These are phyloP conservation scores for Cenchrus purpureus DNA, from an alignment of 176 grass and related monocot species.

Conservation along the genomic window DNA sequence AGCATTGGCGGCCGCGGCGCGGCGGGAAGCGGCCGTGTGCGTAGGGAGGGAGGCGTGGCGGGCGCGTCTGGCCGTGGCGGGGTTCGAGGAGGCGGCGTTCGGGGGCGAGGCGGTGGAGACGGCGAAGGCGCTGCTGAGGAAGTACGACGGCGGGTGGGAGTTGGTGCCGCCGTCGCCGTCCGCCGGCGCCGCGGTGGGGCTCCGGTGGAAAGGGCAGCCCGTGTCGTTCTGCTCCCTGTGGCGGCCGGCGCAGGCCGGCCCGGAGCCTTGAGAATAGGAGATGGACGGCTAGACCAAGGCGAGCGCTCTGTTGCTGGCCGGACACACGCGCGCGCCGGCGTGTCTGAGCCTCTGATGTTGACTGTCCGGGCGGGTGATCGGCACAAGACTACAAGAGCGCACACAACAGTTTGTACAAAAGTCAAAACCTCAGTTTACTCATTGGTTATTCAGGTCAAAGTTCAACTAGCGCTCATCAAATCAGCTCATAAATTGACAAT, in stretches of 20 bases:
- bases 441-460: too few relatives aligned
- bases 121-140: conserved; percentile 69
- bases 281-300: too few relatives aligned
- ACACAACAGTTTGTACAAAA: too few relatives aligned
- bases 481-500: background rate
- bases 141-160: conserved; percentile 91
- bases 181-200: conserved; percentile 27
- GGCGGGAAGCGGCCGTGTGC: background rate
- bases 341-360: too few relatives aligned
- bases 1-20: conserved; percentile 4
- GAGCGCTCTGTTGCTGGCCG: too few relatives aligned
- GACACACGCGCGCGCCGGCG: too few relatives aligned
- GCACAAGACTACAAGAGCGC: too few relatives aligned
- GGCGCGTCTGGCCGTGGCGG: conserved; percentile 55
- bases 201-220: conserved; percentile 62
- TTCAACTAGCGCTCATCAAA: too few relatives aligned
- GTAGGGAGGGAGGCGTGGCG: conserved; percentile 62
- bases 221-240: conserved; percentile 68
- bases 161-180: background rate
- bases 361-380: too few relatives aligned
- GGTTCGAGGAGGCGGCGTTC: conserved; percentile 70
- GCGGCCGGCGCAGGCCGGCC: conserved; percentile 29
- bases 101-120: conserved; percentile 68
- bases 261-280: too few relatives aligned
- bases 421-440: too few relatives aligned